phyloP scores from a whole-genome alignment of 23 red algal genomes.

The Gracilaria domingensis region DNA sequence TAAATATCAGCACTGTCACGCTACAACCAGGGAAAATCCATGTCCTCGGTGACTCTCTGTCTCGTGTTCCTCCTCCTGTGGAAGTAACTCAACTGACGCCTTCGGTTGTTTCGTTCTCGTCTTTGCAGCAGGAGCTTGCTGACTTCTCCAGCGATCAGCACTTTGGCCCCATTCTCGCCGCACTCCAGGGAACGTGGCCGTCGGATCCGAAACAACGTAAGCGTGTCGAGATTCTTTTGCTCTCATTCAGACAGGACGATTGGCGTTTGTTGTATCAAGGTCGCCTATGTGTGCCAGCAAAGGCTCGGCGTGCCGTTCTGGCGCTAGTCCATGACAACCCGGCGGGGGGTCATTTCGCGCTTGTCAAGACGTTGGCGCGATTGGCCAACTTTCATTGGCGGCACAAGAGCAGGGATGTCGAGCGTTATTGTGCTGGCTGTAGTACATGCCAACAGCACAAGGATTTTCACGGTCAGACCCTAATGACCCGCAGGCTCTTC shows the following conservation, averaged over 20 bases:
- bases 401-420: constrained; percentile 20
- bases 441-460: constrained; percentile 26
- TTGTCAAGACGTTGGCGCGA: not conserved
- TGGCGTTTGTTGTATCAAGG: constrained; percentile 8
- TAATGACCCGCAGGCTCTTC: not conserved
- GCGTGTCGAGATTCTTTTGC: not conserved
- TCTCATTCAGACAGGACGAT: not conserved
- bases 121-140: not conserved
- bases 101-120: too few species aligned
- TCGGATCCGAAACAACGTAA: not conserved
- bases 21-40: constrained; percentile 9
- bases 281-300: constrained; percentile 9
- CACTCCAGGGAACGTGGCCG: not conserved
- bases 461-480: not conserved
- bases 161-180: constrained; percentile 3
- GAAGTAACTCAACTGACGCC: too few species aligned
- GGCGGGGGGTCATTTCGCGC: not conserved
- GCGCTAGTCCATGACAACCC: not conserved
- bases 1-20: not conserved
- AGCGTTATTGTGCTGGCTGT: constrained; percentile 7
- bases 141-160: not conserved
- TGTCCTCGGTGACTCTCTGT: constrained; percentile 9
- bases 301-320: not conserved
- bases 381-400: constrained; percentile 15
- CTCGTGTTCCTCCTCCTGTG: too few species aligned